Base-by-base conservation (phyloP, 768 basidiomycete genomes). In the Tremella mesenterica region DNA sequence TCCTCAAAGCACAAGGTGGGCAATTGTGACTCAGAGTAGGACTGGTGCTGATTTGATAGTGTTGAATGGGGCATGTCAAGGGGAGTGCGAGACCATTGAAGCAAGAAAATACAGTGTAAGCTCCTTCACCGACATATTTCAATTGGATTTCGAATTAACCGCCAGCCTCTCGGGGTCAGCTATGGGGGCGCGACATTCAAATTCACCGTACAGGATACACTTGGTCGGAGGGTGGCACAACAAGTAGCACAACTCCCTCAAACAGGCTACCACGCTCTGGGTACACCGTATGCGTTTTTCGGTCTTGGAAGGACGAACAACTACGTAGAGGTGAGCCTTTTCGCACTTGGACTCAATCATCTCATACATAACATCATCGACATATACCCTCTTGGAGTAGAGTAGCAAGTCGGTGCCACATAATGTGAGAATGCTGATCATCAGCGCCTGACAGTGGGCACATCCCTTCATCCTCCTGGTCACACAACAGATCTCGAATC, bases 221-320 rank as follows among this genome's bases (percentile, higher is more conserved):
- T 83, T 7, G 93, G 93, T 3, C 79, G 79, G 50, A 82, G 93
- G 39, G 84, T 87, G 0, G 90, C 92, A 25, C 89, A 93, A 8
- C 89, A 92, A 80, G 90, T 95, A 50, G 85, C 84, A 7, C 93
- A 99, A 73, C 81, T 96, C 4, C 84, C 95, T 3, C 90, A 93
- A 68, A 88, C 91, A 2, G 82, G 87, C 0, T 97, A 97, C 73
- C 86, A 93, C 50, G 79, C 92, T 13, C 79, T 97, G 9, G 81
- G 85, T 50, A 84, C 88, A 0, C 95, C 95, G 0, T 97, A 96
- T 67, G 82, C 90, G 1, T 95, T 91, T 79, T 88, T 97, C 67
- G 93, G 95, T 1, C 82, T 99, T 7, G 95, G 93, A 0, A 83
- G 95, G 36, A 97, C 92, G 14, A 99, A 99, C 74, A 99, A 99